Evolutionary conservation across 257 asterid species (phyloP).

Genomic region (Ocimum tenuiflorum): DNA sequence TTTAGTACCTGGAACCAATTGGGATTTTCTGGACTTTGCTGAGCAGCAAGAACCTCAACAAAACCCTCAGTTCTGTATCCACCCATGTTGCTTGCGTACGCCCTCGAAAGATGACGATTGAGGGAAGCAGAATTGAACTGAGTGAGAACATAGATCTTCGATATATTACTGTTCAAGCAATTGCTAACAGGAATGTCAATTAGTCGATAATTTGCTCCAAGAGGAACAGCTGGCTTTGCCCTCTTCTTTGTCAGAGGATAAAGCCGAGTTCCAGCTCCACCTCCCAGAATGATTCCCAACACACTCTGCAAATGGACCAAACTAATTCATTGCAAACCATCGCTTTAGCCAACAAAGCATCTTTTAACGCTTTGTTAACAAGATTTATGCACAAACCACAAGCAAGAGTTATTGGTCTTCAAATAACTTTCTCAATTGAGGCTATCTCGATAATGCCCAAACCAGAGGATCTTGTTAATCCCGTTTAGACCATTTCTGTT

Average conservation of each 20-base stretch:
- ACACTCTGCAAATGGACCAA: conserved; percentile 59
- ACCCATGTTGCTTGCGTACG: conserved; percentile 87
- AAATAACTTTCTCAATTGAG: neutral
- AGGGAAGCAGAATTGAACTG: conserved; percentile 96
- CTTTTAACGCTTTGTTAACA: too few species aligned
- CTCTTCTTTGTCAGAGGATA: conserved; percentile 90
- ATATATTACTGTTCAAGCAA: conserved; percentile 82
- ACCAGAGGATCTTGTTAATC: too few species aligned
- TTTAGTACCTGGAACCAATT: conserved; percentile 84
- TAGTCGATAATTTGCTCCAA: conserved; percentile 86
- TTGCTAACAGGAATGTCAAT: conserved; percentile 98
- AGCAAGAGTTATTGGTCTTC: neutral
- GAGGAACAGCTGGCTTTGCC: conserved; percentile 98
- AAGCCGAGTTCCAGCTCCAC: conserved; percentile 96
- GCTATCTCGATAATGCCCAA: neutral
- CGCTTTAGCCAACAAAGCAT: too few species aligned
- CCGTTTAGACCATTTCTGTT: neutral
- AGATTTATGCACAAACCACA: too few species aligned
- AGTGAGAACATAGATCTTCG: conserved; percentile 89
- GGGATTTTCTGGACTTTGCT: conserved; percentile 95
- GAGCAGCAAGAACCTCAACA: conserved; percentile 98
- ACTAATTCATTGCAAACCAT: too few species aligned
- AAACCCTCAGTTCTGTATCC: conserved; percentile 88
- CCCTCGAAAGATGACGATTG: conserved; percentile 90
- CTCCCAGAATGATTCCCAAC: conserved; percentile 86